A percentile compares a stretch with the other conserved stretches of the same genome.
phyloP scores from a whole-genome alignment of 2,329 filamentous ascomycete genomes.

The Cryphonectria naterciae region DNA sequence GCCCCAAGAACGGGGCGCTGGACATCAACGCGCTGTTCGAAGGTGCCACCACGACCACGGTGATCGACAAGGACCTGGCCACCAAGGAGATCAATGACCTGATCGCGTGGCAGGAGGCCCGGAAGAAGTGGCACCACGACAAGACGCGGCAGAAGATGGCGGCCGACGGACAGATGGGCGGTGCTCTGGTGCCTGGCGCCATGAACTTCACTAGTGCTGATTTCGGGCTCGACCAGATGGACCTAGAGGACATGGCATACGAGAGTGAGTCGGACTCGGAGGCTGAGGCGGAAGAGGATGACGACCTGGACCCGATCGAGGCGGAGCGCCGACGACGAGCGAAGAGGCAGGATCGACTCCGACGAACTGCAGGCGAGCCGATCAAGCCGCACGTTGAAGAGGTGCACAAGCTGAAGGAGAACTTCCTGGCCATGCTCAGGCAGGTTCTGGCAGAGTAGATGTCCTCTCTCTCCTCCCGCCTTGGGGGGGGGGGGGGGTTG shows the following conservation, averaged over 20 bases:
- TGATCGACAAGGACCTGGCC: slow-evolving; percentile 72
- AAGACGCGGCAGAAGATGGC: slow-evolving; percentile 99
- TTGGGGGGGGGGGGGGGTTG: background rate
- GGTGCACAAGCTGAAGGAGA: slow-evolving; percentile 77
- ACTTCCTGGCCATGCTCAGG: slow-evolving; percentile 81
- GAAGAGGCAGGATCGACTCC: slow-evolving; percentile 78
- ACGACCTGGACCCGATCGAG: slow-evolving; percentile 84
- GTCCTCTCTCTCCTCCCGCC: background rate
- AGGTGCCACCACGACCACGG: slow-evolving; percentile 69
- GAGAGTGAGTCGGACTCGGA: slow-evolving; percentile 66
- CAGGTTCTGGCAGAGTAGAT: slow-evolving; percentile 74
- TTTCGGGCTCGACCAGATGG: slow-evolving; percentile 86
- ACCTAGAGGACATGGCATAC: slow-evolving; percentile 84
- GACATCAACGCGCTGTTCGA: slow-evolving; percentile 95
- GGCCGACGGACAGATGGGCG: slow-evolving; percentile 65
- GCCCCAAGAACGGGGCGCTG: slow-evolving; percentile 81
- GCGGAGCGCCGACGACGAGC: slow-evolving; percentile 79
- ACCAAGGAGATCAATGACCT: slow-evolving; percentile 81
- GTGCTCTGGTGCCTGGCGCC: slow-evolving; percentile 56
- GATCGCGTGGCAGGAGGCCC: slow-evolving; percentile 90
- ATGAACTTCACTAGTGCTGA: slow-evolving; percentile 76
- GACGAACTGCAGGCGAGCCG: slow-evolving; percentile 81
- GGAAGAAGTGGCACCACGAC: slow-evolving; percentile 97
- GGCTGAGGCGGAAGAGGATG: slow-evolving; percentile 71
- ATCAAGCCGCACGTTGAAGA: slow-evolving; percentile 79